Conservation (phyloP, 169 alveolate species). For the Sarcocystis neurona region DNA sequence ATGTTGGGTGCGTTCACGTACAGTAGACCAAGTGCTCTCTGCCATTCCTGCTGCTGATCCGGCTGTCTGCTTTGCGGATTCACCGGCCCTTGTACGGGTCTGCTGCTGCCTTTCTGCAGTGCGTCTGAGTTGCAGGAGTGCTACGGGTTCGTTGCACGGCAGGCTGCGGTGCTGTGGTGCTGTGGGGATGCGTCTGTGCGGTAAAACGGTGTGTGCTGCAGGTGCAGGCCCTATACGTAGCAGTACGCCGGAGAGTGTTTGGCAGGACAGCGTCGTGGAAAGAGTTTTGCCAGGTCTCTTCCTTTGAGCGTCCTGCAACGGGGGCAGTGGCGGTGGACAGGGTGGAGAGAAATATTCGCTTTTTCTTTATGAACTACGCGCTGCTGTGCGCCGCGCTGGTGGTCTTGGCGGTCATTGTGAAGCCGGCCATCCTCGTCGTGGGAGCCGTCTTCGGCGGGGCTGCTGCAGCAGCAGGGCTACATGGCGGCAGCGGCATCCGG, state of each 20-base stretch:
- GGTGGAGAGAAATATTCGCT: conserved; percentile 38
- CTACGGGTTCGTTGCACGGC: too few species aligned
- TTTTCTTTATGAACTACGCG: conserved; percentile 39
- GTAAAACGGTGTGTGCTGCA: too few species aligned
- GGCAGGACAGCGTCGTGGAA: conserved; percentile 45
- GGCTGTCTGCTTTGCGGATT: too few species aligned
- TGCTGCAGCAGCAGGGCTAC: neutral
- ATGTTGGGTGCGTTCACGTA: too few species aligned
- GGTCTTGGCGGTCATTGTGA: conserved; percentile 28
- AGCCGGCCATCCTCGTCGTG: conserved; percentile 31
- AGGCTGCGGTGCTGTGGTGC: too few species aligned
- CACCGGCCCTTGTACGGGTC: too few species aligned
- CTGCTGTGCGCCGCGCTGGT: conserved; percentile 21
- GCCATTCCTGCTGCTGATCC: too few species aligned
- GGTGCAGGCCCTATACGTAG: conserved; percentile 47
- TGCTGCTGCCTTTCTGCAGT: too few species aligned
- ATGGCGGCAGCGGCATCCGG: conserved; percentile 4
- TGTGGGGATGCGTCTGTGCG: too few species aligned
- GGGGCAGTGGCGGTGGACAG: conserved; percentile 58
- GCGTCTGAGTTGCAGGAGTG: too few species aligned
- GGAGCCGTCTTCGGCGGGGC: conserved; percentile 41
- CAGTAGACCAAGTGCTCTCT: too few species aligned
- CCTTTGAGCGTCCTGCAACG: conserved; percentile 33
- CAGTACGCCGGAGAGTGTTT: conserved; percentile 29
- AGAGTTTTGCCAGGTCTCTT: conserved; percentile 6